phyloP scores from a whole-genome alignment of 805 yeast genomes.

The Candida ortonii region DNA sequence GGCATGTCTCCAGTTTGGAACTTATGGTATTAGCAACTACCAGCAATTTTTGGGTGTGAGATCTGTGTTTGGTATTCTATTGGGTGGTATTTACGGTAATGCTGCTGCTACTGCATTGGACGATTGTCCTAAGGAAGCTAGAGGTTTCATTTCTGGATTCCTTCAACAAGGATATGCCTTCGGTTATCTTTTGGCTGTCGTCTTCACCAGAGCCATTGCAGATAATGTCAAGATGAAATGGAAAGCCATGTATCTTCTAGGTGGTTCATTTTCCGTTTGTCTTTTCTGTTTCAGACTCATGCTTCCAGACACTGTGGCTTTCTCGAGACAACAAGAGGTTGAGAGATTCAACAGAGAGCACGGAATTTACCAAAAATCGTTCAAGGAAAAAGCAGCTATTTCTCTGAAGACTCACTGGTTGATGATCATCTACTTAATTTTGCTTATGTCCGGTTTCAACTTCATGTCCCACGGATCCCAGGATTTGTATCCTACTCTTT shows the following conservation, averaged over 20 bases:
- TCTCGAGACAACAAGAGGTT: slow-evolving; percentile 39
- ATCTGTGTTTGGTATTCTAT: slow-evolving; percentile 57
- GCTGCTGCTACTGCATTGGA: slow-evolving; percentile 54
- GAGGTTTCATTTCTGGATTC: slow-evolving; percentile 61
- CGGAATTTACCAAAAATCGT: slow-evolving; percentile 32
- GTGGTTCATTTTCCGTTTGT: slow-evolving; percentile 53
- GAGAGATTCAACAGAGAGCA: slow-evolving; percentile 31
- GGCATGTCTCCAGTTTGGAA: slow-evolving; percentile 56
- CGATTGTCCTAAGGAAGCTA: slow-evolving; percentile 50
- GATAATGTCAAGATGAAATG: slow-evolving; percentile 51
- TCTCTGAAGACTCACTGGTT: slow-evolving; percentile 55
- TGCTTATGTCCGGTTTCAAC: slow-evolving; percentile 63
- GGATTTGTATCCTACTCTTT: slow-evolving; percentile 57
- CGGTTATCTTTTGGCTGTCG: slow-evolving; percentile 63
- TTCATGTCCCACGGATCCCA: slow-evolving; percentile 64
- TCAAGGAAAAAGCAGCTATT: slow-evolving; percentile 32
- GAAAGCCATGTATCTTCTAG: slow-evolving; percentile 69
- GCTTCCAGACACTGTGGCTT: slow-evolving; percentile 54
- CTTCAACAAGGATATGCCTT: slow-evolving; percentile 81
- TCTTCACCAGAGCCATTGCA: slow-evolving; percentile 62
- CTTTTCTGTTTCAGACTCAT: slow-evolving; percentile 41
- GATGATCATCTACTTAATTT: slow-evolving; percentile 51
- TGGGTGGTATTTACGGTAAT: slow-evolving; percentile 57
- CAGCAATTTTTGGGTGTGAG: slow-evolving; percentile 59
- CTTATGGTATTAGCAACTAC: slow-evolving; percentile 58